Evolutionary conservation across 2,329 filamentous ascomycete species (phyloP), one percentile per base, ranked within the genome.

Genomic region (Laburnicola sp.): DNA sequence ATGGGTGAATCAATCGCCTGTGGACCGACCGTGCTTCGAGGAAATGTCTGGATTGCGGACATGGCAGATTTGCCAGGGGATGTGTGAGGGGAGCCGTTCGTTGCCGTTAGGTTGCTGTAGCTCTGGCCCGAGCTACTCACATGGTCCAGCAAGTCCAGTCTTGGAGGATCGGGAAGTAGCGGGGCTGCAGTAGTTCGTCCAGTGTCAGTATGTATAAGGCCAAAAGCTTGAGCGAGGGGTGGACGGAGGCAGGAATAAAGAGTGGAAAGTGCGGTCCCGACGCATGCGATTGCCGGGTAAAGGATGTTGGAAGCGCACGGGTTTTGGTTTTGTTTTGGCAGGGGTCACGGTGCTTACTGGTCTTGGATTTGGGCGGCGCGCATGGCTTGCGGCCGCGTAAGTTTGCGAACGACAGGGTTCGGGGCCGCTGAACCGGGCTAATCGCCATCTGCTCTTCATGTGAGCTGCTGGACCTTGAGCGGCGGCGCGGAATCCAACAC

Each of bases 21-120:
- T 22, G 70, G 70, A 36, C 69, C 68, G 31, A 66, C 64, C 32
- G 54, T 54, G 55, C 65, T 66, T 46, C 69, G 64, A 31, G 68
- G 59, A 4, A 65, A 58, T 2, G 68, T 68, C 49, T 60, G 54
- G 41, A 61, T 45, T 28, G 34, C 32, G 35, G 68, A 64, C 69
- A 73, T 72, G 43, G 50, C 48, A 42, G 48, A 36, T 23, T 27
- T 49, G 39, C 46, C 53, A 36, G 51, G 26, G 6, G 54, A 42
- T 36, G 54, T 54, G 34, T 53, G 50, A 31, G 62, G 53, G 42
- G 58, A 50, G 11, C 50, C 35, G 50, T 53, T 50, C 37, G 59
- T 51, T 21, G 56, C 47, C 50, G 44, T 66, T 22, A 38, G 16
- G 16, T 11, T 8, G 27, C 16, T 27, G 25, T 16, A 3, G 49